Conservation (phyloP, 1,284 basidiomycete genomes). For the Malassezia japonica region DNA sequence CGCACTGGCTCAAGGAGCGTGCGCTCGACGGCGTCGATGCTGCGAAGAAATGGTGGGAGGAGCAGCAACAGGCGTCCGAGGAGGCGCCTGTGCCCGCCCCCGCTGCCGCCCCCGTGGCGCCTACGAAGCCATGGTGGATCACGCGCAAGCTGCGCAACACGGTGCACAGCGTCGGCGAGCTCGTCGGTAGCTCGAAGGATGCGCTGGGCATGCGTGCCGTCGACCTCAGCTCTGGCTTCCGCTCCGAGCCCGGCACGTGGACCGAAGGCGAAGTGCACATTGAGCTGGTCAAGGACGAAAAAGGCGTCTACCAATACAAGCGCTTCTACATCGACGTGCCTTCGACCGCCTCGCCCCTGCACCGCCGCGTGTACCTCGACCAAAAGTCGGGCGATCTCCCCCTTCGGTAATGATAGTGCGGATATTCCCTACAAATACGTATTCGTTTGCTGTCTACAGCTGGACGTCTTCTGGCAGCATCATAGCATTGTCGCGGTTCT, state of each 20-base stretch:
- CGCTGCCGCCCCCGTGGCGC: neutral
- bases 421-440: neutral
- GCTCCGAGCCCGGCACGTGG: slow-evolving; percentile 24
- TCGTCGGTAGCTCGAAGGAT: slow-evolving; percentile 12
- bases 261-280: slow-evolving; percentile 34
- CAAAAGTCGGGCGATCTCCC: slow-evolving; percentile 22
- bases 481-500: slow-evolving; percentile 19
- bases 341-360: slow-evolving; percentile 22
- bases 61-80: neutral
- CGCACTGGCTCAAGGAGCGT: slow-evolving; percentile 26
- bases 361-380: slow-evolving; percentile 29
- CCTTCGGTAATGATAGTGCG: neutral
- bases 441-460: neutral
- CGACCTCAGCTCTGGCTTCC: neutral
- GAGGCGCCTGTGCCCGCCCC: neutral
- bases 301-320: slow-evolving; percentile 32
- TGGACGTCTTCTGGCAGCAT: slow-evolving; percentile 19
- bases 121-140: slow-evolving; percentile 17
- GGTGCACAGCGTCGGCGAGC: neutral
- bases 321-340: slow-evolving; percentile 36
- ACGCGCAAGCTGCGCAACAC: slow-evolving; percentile 8
- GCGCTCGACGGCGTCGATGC: slow-evolving; percentile 22
- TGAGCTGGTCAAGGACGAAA: slow-evolving; percentile 35
- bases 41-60: slow-evolving; percentile 8
- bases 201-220: slow-evolving; percentile 8